phyloP scores from a whole-genome alignment of 164 flowering plant genomes.

The Kingdonia uniflora region DNA sequence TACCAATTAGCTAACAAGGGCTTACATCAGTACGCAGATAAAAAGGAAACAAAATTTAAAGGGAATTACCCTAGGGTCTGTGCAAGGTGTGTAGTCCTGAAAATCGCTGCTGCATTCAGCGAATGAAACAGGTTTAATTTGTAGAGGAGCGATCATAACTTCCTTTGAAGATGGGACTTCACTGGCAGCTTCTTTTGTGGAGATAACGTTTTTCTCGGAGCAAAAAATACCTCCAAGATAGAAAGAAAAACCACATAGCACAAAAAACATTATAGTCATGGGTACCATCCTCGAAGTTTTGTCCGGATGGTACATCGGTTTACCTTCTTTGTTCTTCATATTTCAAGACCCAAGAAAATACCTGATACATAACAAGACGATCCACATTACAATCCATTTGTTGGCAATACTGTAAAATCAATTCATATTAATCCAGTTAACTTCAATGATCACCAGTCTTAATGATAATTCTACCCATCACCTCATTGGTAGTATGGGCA shows the following conservation, averaged over 20 bases:
- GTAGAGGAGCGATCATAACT: conserved; percentile 29
- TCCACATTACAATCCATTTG: neutral
- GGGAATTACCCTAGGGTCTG: conserved; percentile 76
- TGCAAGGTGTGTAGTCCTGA: conserved; percentile 98
- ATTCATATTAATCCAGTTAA: too few species aligned
- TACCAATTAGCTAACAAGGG: too few species aligned
- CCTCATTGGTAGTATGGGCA: too few species aligned
- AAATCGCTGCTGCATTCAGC: conserved; percentile 60
- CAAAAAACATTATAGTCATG: conserved; percentile 43
- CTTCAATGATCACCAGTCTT: too few species aligned
- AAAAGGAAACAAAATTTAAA: too few species aligned
- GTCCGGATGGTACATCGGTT: conserved; percentile 40
- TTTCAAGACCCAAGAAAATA: conserved; percentile 8
- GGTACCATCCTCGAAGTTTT: conserved; percentile 50
- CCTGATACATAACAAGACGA: conserved; percentile 12
- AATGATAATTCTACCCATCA: too few species aligned
- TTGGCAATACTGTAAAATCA: too few species aligned
- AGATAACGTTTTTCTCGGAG: conserved; percentile 38
- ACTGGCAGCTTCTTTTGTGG: conserved; percentile 16
- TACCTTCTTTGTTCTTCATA: conserved; percentile 81
- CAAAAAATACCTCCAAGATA: conserved; percentile 88
- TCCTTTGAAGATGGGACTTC: conserved; percentile 29
- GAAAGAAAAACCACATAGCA: conserved; percentile 88
- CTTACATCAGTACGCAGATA: too few species aligned
- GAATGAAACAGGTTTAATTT: conserved; percentile 42